Evolutionary conservation across 2,329 filamentous ascomycete genomes (phyloP).

Genomic region (Ilyonectria robusta): DNA sequence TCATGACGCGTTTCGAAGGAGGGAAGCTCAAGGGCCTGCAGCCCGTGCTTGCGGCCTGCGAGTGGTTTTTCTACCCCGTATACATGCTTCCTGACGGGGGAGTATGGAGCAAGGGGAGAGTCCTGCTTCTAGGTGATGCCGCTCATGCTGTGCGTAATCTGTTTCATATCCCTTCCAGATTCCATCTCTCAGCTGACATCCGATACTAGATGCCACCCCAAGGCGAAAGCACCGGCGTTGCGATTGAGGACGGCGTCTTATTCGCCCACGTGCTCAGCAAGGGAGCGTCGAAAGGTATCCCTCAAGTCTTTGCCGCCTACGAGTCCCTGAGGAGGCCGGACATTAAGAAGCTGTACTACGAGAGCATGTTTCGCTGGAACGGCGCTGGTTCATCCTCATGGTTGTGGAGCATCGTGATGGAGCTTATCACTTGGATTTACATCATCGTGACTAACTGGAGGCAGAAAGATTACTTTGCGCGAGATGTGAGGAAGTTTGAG

Average conservation of each 20-base stretch:
- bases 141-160: constrained; percentile 61
- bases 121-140: constrained; percentile 69
- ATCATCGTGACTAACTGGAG: constrained; percentile 37
- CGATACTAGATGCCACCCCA: constrained; percentile 61
- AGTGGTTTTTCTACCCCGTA: constrained; percentile 54
- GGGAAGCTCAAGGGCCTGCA: constrained; percentile 34
- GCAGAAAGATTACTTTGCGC: constrained; percentile 35
- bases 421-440: constrained; percentile 45
- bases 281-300: constrained; percentile 47
- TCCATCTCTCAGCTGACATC: background rate
- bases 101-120: constrained; percentile 54
- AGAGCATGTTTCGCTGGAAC: constrained; percentile 51
- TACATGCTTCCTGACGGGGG: constrained; percentile 53
- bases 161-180: background rate
- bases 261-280: constrained; percentile 54
- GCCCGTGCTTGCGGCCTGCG: constrained; percentile 39
- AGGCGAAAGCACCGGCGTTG: constrained; percentile 64
- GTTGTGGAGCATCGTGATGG: constrained; percentile 38
- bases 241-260: constrained; percentile 66
- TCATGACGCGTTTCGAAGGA: constrained; percentile 32
- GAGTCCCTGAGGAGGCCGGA: constrained; percentile 59
- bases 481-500: constrained; percentile 38
- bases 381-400: constrained; percentile 31
- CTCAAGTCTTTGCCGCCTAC: constrained; percentile 63
- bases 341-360: constrained; percentile 61